Percentiles rank a stretch among this genome's conserved stretches.
phyloP scores from a whole-genome alignment of 164 flowering plant species.

The Dillenia turbinata region DNA sequence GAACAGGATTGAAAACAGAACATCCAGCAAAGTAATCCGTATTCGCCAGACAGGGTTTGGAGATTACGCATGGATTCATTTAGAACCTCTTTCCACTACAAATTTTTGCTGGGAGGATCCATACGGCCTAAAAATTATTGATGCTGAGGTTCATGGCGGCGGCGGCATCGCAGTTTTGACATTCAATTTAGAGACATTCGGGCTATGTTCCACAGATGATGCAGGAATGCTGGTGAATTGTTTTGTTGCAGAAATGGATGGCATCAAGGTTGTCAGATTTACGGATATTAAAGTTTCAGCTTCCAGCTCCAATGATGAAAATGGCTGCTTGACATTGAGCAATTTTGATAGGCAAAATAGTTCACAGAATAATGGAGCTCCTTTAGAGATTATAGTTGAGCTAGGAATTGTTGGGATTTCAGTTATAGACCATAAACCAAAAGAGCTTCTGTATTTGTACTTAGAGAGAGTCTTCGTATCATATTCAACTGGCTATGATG shows the following conservation, averaged over 20 bases:
- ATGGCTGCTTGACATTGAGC: conserved; percentile 24
- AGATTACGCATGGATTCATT: conserved; percentile 64
- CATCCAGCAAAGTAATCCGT: conserved; percentile 40
- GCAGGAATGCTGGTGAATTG: conserved; percentile 34
- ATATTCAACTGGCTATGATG: conserved; percentile 84
- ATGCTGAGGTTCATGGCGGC: conserved; percentile 44
- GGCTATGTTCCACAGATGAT: conserved; percentile 24
- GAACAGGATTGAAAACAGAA: conserved; percentile 86
- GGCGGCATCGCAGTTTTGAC: conserved; percentile 20
- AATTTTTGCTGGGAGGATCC: conserved; percentile 93
- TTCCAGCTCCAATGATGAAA: conserved; percentile 24
- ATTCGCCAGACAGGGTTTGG: conserved; percentile 82
- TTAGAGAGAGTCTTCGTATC: conserved; percentile 79
- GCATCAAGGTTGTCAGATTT: conserved; percentile 62
- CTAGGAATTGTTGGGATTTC: conserved; percentile 84
- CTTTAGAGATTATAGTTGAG: conserved; percentile 74
- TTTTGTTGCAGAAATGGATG: conserved; percentile 56
- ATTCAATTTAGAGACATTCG: conserved; percentile 50
- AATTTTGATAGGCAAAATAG: conserved; percentile 26
- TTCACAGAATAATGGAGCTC: conserved; percentile 35
- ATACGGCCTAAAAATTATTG: conserved; percentile 69
- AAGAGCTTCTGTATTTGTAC: conserved; percentile 76
- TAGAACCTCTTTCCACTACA: conserved; percentile 69
- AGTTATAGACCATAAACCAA: conserved; percentile 82
- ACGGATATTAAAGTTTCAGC: conserved; percentile 25